Percentiles rank a stretch among this genome's conserved stretches.
These are phyloP conservation scores for Paecilomyces formosus DNA, from an alignment of 2,329 filamentous ascomycete genomes.

Conservation along the genomic window DNA sequence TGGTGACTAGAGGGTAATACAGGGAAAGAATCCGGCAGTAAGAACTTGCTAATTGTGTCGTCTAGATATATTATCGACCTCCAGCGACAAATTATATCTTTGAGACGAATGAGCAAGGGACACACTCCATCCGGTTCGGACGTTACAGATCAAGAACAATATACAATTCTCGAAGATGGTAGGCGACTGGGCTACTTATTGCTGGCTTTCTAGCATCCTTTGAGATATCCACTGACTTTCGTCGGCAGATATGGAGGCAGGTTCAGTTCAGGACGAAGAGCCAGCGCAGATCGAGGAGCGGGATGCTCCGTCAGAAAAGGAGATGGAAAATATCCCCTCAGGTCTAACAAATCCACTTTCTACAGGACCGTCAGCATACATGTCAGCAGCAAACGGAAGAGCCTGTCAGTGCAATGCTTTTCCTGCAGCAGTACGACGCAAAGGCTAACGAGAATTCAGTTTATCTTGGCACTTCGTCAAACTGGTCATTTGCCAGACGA, in stretches of 20 bases:
- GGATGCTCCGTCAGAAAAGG: conserved; percentile 12
- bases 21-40: conserved; percentile 4
- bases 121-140: background rate
- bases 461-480: conserved; percentile 50
- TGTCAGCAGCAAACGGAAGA: conserved; percentile 33
- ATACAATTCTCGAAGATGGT: background rate
- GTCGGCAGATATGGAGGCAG: background rate
- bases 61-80: conserved; percentile 30
- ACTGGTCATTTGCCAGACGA: conserved; percentile 48
- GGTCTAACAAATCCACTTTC: conserved; percentile 39
- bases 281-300: conserved; percentile 8
- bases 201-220: background rate
- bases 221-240: background rate
- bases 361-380: conserved; percentile 34
- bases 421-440: background rate
- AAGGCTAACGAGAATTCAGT: conserved; percentile 22
- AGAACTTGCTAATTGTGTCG: background rate
- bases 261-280: background rate
- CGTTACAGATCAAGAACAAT: background rate
- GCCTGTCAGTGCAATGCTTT: conserved; percentile 23
- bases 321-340: conserved; percentile 20
- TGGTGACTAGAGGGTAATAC: conserved; percentile 40
- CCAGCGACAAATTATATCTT: conserved; percentile 20
- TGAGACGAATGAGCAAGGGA: conserved; percentile 15
- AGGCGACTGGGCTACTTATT: background rate